Percentiles rank a stretch among this genome's conserved stretches.
Conservation (phyloP, 2,329 filamentous ascomycete species). For the Colletotrichum abscissum region DNA sequence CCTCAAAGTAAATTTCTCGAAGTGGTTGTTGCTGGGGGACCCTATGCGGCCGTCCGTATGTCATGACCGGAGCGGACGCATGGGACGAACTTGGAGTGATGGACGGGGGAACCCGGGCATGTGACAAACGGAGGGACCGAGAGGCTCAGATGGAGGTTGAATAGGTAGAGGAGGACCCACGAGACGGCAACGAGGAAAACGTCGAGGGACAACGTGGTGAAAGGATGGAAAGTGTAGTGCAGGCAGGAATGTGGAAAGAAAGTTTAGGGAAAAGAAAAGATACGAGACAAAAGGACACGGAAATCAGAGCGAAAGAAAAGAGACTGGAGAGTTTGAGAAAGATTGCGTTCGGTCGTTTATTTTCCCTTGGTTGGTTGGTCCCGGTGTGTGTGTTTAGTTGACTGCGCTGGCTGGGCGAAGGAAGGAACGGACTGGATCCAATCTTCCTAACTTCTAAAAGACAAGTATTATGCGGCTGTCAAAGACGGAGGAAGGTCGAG, state of each 20-base stretch:
- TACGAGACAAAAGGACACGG: neutral
- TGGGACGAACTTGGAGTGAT: slow-evolving; percentile 28
- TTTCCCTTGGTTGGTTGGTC: slow-evolving; percentile 8
- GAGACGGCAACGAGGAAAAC: neutral
- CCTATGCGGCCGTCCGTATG: slow-evolving; percentile 18
- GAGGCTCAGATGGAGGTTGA: neutral
- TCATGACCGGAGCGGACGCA: slow-evolving; percentile 26
- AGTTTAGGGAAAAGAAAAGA: slow-evolving; percentile 10
- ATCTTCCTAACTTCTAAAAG: neutral
- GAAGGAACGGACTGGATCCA: slow-evolving; percentile 15
- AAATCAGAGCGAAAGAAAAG: neutral
- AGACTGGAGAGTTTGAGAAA: slow-evolving; percentile 8
- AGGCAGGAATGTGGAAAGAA: neutral
- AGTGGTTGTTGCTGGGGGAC: slow-evolving; percentile 3
- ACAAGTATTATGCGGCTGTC: neutral
- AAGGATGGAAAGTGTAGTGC: neutral
- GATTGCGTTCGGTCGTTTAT: slow-evolving; percentile 6
- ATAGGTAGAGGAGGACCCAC: neutral
- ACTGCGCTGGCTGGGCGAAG: neutral
- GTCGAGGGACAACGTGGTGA: neutral
- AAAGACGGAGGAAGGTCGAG: slow-evolving; percentile 7
- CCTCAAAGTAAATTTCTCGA: neutral
- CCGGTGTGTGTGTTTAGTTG: slow-evolving; percentile 5
- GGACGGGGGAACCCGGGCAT: slow-evolving; percentile 24
- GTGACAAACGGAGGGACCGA: slow-evolving; percentile 11